Conservation (phyloP, 345 rosid genomes). For the Bruguiera parviflora region DNA sequence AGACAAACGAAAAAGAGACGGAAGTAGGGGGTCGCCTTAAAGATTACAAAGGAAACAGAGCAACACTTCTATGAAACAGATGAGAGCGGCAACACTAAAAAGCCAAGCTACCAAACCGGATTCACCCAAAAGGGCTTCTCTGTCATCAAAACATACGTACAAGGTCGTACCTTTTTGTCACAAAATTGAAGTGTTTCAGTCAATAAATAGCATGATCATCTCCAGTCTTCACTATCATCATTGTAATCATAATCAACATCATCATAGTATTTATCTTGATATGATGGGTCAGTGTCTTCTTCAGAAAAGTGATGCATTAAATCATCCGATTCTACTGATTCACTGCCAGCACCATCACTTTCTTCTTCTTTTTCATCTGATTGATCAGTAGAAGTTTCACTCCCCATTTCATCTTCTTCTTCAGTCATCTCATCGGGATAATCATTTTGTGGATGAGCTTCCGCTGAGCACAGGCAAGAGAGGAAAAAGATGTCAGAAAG, state of each 20-base stretch:
- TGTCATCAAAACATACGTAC: too few species aligned
- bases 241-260: conserved; percentile 26
- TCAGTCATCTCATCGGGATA: conserved; percentile 71
- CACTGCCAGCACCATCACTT: conserved; percentile 4
- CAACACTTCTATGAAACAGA: too few species aligned
- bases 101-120: too few species aligned
- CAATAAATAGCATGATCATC: neutral
- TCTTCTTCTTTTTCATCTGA: conserved; percentile 31
- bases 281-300: neutral
- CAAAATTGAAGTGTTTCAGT: too few species aligned
- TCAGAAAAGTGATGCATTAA: conserved; percentile 11
- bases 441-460: conserved; percentile 66
- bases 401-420: conserved; percentile 23
- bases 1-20: too few species aligned
- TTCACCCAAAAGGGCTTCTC: too few species aligned
- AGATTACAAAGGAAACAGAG: too few species aligned
- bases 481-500: neutral
- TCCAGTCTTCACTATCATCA: conserved; percentile 14
- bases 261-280: conserved; percentile 25
- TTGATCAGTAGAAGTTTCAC: neutral
- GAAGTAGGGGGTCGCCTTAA: too few species aligned
- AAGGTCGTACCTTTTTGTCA: too few species aligned
- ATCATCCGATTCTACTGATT: neutral
- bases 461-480: conserved; percentile 46
- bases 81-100: too few species aligned